Conservation (phyloP, 2,329 filamentous ascomycete genomes). For the Monilinia fructigena region DNA sequence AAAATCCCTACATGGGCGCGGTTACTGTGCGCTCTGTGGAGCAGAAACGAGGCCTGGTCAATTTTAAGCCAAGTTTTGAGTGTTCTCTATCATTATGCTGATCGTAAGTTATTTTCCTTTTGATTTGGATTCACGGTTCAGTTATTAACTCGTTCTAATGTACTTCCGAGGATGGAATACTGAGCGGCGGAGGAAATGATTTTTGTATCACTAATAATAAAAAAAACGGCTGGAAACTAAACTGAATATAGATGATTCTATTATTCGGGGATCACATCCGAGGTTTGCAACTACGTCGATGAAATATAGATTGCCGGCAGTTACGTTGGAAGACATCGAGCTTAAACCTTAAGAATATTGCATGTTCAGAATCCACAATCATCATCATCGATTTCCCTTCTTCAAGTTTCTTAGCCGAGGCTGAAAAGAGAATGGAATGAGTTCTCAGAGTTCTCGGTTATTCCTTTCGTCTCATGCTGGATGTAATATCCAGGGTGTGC, state of each 20-base stretch:
- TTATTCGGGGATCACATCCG: constrained; percentile 21
- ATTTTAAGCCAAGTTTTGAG: constrained; percentile 24
- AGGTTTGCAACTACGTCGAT: constrained; percentile 28
- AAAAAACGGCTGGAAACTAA: background rate
- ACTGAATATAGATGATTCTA: constrained; percentile 10
- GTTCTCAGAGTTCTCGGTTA: constrained; percentile 12
- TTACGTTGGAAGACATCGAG: constrained; percentile 30
- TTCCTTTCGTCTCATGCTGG: constrained; percentile 22
- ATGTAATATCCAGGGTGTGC: constrained; percentile 6
- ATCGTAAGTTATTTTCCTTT: constrained; percentile 22
- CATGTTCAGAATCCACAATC: constrained; percentile 26
- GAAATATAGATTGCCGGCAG: constrained; percentile 29
- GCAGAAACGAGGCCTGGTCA: background rate
- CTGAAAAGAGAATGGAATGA: constrained; percentile 17
- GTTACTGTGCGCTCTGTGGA: constrained; percentile 18
- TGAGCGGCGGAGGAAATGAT: background rate
- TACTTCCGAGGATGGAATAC: too few relatives aligned
- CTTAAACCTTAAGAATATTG: constrained; percentile 16
- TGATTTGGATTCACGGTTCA: background rate
- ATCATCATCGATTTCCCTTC: constrained; percentile 7
- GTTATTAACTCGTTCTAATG: too few relatives aligned
- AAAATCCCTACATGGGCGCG: constrained; percentile 5
- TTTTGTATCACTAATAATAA: accelerated
- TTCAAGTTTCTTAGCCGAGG: background rate
- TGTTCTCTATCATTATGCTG: constrained; percentile 29